Conservation (phyloP, 805 yeast genomes). For the Saturnispora sekii region DNA sequence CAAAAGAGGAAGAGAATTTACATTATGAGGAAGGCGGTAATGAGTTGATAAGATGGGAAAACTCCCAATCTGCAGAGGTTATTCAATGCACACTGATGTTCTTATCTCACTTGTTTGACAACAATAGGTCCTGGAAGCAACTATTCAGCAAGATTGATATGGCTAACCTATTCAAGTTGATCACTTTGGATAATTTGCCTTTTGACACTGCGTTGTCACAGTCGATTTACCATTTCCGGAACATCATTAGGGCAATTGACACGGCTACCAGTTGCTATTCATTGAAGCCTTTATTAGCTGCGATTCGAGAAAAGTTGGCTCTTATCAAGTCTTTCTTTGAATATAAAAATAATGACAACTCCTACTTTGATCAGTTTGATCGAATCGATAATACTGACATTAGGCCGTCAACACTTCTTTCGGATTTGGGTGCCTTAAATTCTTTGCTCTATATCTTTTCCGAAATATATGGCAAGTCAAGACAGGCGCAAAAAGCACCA, state of each 20-base stretch:
- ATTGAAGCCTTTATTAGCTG: conserved; percentile 15
- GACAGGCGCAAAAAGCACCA: conserved; percentile 36
- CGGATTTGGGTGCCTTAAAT: conserved; percentile 30
- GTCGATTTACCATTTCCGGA: conserved; percentile 42
- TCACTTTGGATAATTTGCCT: conserved; percentile 45
- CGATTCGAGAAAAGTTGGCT: conserved; percentile 11
- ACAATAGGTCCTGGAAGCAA: conserved; percentile 39
- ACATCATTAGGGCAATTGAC: conserved; percentile 47
- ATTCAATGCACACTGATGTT: conserved; percentile 43
- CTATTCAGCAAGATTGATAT: conserved; percentile 30
- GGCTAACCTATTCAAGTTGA: conserved; percentile 37
- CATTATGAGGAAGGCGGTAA: conserved; percentile 32
- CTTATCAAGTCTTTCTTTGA: conserved; percentile 21
- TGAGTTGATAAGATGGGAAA: conserved; percentile 45
- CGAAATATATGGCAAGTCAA: conserved; percentile 42
- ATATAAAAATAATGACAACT: conserved; percentile 21
- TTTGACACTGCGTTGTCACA: conserved; percentile 51
- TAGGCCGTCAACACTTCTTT: conserved; percentile 28
- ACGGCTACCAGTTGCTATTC: conserved; percentile 45
- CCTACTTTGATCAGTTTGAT: conserved; percentile 31
- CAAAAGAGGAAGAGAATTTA: conserved; percentile 31
- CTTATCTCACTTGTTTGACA: conserved; percentile 43
- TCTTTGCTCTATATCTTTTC: conserved; percentile 43
- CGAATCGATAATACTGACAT: conserved; percentile 16
- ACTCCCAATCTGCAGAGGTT: conserved; percentile 34